These are phyloP conservation scores for Ormosia semicastrata DNA, from an alignment of 306 rosid genomes.

Conservation along the genomic window DNA sequence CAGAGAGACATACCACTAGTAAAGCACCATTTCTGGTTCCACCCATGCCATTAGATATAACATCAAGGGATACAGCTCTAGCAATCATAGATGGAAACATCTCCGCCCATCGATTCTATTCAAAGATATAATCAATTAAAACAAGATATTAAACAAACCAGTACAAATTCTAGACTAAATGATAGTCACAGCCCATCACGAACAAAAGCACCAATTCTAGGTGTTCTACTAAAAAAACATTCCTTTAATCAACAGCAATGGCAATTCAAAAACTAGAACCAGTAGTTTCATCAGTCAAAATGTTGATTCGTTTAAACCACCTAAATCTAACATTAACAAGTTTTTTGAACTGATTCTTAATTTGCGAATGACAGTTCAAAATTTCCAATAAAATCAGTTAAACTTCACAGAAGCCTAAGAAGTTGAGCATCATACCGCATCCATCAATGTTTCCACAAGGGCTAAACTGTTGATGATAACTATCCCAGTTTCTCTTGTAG, in stretches of 20 bases:
- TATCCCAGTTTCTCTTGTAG: conserved; percentile 64
- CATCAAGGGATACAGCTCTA: conserved; percentile 59
- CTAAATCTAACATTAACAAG: neutral
- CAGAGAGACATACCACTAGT: conserved; percentile 57
- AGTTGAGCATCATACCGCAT: conserved; percentile 50
- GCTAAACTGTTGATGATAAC: conserved; percentile 68
- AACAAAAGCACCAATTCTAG: neutral
- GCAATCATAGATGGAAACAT: conserved; percentile 82
- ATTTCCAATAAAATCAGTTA: neutral
- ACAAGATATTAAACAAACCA: neutral
- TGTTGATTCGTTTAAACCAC: neutral
- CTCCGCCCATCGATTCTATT: conserved; percentile 78
- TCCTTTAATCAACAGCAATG: neutral
- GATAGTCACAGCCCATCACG: neutral
- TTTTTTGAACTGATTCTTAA: neutral
- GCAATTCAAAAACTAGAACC: neutral
- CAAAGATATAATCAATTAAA: conserved; percentile 27
- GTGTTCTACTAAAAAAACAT: neutral
- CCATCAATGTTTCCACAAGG: conserved; percentile 86
- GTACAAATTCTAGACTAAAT: conserved; percentile 1
- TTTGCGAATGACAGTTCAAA: neutral
- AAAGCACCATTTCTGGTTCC: conserved; percentile 83
- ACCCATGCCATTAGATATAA: conserved; percentile 60
- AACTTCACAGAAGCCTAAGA: neutral
- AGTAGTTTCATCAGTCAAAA: neutral